A percentile compares a stretch with the other conserved stretches of the same genome.
These are phyloP conservation scores for Microcera coccophila DNA, from an alignment of 2,329 filamentous ascomycete genomes.

Conservation along the genomic window DNA sequence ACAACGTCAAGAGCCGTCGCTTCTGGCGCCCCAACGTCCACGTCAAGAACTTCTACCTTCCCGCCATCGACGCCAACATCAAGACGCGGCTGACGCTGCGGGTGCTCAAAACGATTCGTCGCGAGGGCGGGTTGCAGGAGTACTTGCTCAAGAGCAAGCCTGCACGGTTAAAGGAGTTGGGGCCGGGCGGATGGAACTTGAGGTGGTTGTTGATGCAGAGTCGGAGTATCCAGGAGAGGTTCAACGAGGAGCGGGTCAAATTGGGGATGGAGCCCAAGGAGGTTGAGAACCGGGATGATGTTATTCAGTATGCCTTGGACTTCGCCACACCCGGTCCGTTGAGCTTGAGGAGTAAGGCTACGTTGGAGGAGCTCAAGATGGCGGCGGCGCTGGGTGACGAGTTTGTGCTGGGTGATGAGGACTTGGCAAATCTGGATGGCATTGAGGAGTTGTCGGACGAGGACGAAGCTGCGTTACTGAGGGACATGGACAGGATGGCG, in stretches of 20 bases:
- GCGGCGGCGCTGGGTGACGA: conserved; percentile 38
- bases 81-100: conserved; percentile 66
- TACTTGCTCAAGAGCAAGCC: conserved; percentile 82
- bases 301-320: conserved; percentile 41
- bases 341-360: conserved; percentile 32
- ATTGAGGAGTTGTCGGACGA: conserved; percentile 40
- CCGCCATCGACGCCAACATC: conserved; percentile 58
- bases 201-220: conserved; percentile 89
- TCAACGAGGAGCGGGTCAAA: conserved; percentile 59
- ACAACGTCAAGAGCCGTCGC: conserved; percentile 67
- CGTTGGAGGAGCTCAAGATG: conserved; percentile 37
- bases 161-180: conserved; percentile 76
- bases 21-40: conserved; percentile 73
- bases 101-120: conserved; percentile 72
- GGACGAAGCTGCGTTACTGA: conserved; percentile 31
- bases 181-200: conserved; percentile 84
- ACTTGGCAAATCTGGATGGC: conserved; percentile 36
- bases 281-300: conserved; percentile 34
- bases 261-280: conserved; percentile 55
- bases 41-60: conserved; percentile 63
- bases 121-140: conserved; percentile 83
- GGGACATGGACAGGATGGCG: conserved; percentile 31
- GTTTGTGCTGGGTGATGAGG: conserved; percentile 45
- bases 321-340: conserved; percentile 40
- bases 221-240: conserved; percentile 57